phyloP scores from a whole-genome alignment of 2,329 filamentous ascomycete species.

The Cladophialophora psammophila region DNA sequence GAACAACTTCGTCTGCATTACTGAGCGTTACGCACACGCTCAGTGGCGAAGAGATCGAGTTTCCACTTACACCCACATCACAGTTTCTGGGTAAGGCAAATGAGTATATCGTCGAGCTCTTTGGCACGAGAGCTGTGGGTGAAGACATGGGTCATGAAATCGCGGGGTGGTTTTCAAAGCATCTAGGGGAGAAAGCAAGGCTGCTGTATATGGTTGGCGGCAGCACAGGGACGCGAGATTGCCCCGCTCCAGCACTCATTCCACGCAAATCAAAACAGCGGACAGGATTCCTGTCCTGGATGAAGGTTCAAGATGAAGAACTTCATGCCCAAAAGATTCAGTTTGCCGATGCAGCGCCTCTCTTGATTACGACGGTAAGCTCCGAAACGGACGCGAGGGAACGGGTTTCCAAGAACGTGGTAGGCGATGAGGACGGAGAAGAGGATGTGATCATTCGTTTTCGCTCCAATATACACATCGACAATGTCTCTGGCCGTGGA shows the following conservation, averaged over 20 bases:
- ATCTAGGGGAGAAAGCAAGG: slow-evolving; percentile 18
- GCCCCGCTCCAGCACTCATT: slow-evolving; percentile 19
- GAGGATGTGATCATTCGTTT: slow-evolving; percentile 23
- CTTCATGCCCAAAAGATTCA: slow-evolving; percentile 26
- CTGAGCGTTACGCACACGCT: slow-evolving; percentile 6
- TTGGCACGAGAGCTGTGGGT: slow-evolving; percentile 18
- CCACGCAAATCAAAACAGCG: slow-evolving; percentile 11
- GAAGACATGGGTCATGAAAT: slow-evolving; percentile 21
- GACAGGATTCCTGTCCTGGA: slow-evolving; percentile 14
- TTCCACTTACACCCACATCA: slow-evolving; percentile 1
- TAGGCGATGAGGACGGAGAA: not conserved
- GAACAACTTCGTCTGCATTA: not conserved
- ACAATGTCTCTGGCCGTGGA: not conserved
- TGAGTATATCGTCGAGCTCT: slow-evolving; percentile 18
- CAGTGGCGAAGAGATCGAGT: slow-evolving; percentile 8
- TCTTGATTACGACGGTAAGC: slow-evolving; percentile 21
- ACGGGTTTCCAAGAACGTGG: not conserved
- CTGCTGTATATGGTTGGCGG: slow-evolving; percentile 19
- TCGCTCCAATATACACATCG: slow-evolving; percentile 28
- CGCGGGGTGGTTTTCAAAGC: slow-evolving; percentile 22
- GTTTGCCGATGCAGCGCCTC: slow-evolving; percentile 22
- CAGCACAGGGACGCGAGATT: slow-evolving; percentile 9
- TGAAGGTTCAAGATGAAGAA: slow-evolving; percentile 10
- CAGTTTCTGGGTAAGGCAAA: not conserved
- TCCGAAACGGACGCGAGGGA: slow-evolving; percentile 18